A percentile compares a stretch with the other conserved stretches of the same genome.
phyloP scores from a whole-genome alignment of 2,329 filamentous ascomycete species.

The Pseudogymnoascus sp. region DNA sequence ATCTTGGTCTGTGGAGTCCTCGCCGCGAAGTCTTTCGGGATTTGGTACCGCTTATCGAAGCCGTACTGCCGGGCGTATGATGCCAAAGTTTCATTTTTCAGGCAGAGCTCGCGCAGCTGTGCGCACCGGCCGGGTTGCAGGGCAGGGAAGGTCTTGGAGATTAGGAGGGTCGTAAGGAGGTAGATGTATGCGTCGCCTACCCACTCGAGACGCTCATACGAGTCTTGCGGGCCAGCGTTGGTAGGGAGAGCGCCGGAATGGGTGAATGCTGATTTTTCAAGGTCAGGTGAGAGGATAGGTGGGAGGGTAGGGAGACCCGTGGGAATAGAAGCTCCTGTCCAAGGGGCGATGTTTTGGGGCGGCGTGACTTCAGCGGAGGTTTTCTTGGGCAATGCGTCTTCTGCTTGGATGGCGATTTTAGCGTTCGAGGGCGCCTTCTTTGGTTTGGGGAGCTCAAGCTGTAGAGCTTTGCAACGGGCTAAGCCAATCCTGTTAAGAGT shows the following conservation, averaged over 20 bases:
- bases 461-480: background rate
- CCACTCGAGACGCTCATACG: constrained; percentile 81
- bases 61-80: constrained; percentile 63
- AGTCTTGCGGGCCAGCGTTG: constrained; percentile 30
- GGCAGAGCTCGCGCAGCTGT: constrained; percentile 68
- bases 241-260: constrained; percentile 38
- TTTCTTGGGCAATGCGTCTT: background rate
- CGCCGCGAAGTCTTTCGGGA: constrained; percentile 41
- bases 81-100: constrained; percentile 73
- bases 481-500: constrained; percentile 2
- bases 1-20: constrained; percentile 55
- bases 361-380: constrained; percentile 11
- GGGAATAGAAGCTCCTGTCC: constrained; percentile 44
- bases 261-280: constrained; percentile 60
- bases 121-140: constrained; percentile 62
- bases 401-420: background rate
- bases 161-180: constrained; percentile 65
- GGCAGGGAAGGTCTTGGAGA: constrained; percentile 63
- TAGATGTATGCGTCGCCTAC: constrained; percentile 83
- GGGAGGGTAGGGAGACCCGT: constrained; percentile 57
- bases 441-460: constrained; percentile 4
- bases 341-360: constrained; percentile 36
- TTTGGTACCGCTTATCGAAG: constrained; percentile 56
- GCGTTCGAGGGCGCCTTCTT: background rate
- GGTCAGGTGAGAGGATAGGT: constrained; percentile 47